Base-by-base conservation (phyloP, 495 filamentous ascomycete genomes). In the Bacidia rubella region DNA sequence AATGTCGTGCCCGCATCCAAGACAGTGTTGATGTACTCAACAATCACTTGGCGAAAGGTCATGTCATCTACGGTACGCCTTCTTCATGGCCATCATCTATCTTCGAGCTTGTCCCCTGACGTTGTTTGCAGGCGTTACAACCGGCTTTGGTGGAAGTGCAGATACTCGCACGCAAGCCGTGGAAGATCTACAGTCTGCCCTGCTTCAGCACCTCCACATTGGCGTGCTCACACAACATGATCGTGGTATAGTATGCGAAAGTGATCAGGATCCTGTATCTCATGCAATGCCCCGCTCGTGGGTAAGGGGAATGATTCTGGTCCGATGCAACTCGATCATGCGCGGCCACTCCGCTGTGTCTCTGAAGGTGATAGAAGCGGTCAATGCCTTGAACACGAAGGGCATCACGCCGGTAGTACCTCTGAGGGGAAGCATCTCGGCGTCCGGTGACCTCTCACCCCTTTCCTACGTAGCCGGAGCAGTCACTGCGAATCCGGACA, bases 101-200 rank as follows among this genome's bases (percentile, higher is more conserved):
- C 32, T 10, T 44, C 15, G 15, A n/a, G 12, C 20, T n/a, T 7
- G 41, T 44, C 20, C 5, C 19, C 17, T 44, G 5, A 9, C 11
- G 22, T 48, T 9, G 25, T 23, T n/a, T 22, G 10, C 19, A 62
- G 77, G 77, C 3, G 79, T 86, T 40, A 85, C 77, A 48, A 84
- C 81, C 1, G 82, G 81, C 21, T 83, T 82, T 45, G 82, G 82
- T n/a, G 82, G 80, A 20, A 82, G 76, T 52, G 81, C 81, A 12
- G 78, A 82, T 52, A 72, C 72, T 0, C 70, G 78, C 0, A 76
- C 61, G 1, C 49, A 59, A 22, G 45, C 74, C n/a, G 54, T 68
- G n/a, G 64, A 68, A 35, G 62, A 56, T 3, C 66, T 86, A 11
- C 81, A 85, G 57, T 65, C 63, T 17, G 69, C 74, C 1, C 58